Evolutionary conservation across 495 filamentous ascomycete species (phyloP).

Genomic region (Aspergillus egyptiacus): DNA sequence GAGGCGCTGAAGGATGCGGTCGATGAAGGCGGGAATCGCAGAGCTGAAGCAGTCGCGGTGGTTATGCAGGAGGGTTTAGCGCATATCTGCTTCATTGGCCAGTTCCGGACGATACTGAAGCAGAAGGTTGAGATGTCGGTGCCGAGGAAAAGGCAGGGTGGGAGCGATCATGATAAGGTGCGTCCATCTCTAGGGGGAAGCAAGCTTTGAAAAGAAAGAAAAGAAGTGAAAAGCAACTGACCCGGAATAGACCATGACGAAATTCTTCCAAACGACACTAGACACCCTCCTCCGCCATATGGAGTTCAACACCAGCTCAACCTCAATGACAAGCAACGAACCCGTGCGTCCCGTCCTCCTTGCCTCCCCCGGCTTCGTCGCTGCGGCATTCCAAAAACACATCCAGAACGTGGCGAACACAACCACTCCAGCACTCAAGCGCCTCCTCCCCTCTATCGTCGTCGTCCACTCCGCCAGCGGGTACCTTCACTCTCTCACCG

Average conservation of each 20-base stretch:
- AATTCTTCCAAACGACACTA: constrained; percentile 75
- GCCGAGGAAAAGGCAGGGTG: constrained; percentile 66
- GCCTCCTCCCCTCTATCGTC: constrained; percentile 57
- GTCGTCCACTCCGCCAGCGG: constrained; percentile 82
- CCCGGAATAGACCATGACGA: constrained; percentile 57
- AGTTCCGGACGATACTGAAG: constrained; percentile 81
- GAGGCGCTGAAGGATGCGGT: constrained; percentile 73
- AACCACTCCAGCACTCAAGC: constrained; percentile 55
- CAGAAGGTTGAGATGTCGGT: constrained; percentile 80
- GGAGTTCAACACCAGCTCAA: constrained; percentile 56
- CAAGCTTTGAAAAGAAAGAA: no score
- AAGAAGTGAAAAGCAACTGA: constrained; percentile 9
- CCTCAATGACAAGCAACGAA: constrained; percentile 33
- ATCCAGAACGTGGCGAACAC: constrained; percentile 62
- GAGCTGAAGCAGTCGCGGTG: constrained; percentile 75
- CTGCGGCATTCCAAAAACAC: constrained; percentile 70
- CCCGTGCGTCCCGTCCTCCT: constrained; percentile 66
- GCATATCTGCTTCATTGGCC: constrained; percentile 89
- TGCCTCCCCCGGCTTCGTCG: constrained; percentile 84
- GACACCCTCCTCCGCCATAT: constrained; percentile 70
- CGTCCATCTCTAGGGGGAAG: constrained; percentile 14
- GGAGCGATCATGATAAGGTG: constrained; percentile 58
- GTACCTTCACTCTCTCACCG: constrained; percentile 77
- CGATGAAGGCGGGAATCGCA: constrained; percentile 60
- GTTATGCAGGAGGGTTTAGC: constrained; percentile 93